Evolutionary conservation across 768 basidiomycete genomes (phyloP).

Genomic region (Cystobasidium ongulense): DNA sequence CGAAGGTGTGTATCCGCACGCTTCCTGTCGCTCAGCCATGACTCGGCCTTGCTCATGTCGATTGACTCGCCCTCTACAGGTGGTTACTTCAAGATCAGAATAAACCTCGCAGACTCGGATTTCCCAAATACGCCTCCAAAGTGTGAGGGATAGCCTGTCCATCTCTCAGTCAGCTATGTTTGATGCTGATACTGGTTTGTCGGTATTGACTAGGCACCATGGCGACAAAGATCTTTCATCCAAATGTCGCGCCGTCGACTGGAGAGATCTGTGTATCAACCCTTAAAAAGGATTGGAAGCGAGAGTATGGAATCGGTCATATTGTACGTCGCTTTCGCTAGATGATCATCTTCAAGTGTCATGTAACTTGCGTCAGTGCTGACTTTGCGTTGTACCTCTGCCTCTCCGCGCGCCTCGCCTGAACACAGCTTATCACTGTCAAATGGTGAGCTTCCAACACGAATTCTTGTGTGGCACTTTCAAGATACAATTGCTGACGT

Average conservation of each 20-base stretch:
- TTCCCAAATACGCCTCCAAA: slow-evolving; percentile 90
- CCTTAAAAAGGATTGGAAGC: slow-evolving; percentile 84
- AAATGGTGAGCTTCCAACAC: slow-evolving; percentile 32
- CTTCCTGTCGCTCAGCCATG: background rate
- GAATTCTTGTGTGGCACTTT: background rate
- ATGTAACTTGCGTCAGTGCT: slow-evolving; percentile 58
- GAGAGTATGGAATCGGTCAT: slow-evolving; percentile 78
- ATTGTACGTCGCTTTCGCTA: slow-evolving; percentile 48
- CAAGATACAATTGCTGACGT: background rate
- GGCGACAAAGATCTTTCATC: slow-evolving; percentile 91
- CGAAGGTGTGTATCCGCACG: slow-evolving; percentile 45
- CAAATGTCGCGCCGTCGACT: slow-evolving; percentile 78
- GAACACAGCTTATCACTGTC: slow-evolving; percentile 24
- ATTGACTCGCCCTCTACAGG: slow-evolving; percentile 35
- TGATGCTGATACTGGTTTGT: background rate
- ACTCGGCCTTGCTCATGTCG: background rate
- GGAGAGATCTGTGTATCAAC: slow-evolving; percentile 85
- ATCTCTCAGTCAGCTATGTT: background rate
- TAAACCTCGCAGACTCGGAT: slow-evolving; percentile 75
- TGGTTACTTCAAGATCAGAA: slow-evolving; percentile 67
- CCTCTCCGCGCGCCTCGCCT: background rate
- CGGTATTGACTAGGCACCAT: slow-evolving; percentile 61
- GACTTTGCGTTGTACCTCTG: no score
- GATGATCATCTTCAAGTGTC: background rate
- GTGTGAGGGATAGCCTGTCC: slow-evolving; percentile 51